Base-by-base conservation (phyloP, 768 basidiomycete genomes). In the Naganishia randhawae region DNA sequence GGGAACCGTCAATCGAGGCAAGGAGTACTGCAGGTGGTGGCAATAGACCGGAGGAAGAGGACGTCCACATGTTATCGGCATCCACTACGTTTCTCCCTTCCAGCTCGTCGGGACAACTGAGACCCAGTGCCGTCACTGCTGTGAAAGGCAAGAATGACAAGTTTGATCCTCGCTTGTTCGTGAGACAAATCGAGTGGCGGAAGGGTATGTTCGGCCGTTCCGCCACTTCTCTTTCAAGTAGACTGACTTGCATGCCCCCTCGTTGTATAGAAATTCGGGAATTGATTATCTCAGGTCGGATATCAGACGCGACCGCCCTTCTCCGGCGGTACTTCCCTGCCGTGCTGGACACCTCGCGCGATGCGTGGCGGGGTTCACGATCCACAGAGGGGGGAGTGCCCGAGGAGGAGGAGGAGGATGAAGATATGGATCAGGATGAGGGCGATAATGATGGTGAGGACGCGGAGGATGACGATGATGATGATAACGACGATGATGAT, bases 271-370 rank as follows among this genome's bases (percentile, higher is more conserved):
- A 53, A 45, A 88, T 92, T 54, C 84, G 86, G 64, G 80, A 76
- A 35, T 81, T 84, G 71, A 86, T 94, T 29, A 84, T 92, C 16
- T 83, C 83, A 0, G 92, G 92, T 19, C 83, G 83, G n/a, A 84
- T 93, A 35, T 85, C 86, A 65, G 84, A 87, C 27, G 90, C 91
- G 1, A 86, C 83, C 14, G 80, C 78, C 1, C 81, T 88, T 31
- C 81, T 93, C 42, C 83, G 89, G 69, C 76, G 80, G 39, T 83
- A 91, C 72, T 94, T 90, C 73, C 91, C 91, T 4, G 76, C 82
- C 16, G 89, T 92, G 13, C 83, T 91, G 77, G 76, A 55, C 29
- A 71, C 71, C 22, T 50, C 66, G 4, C 48, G 52, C 25, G 51
- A 63, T 14, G 35, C 11, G 66, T 22, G 52, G 31, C 17, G 42